A percentile compares a stretch with the other conserved stretches of the same genome.
Evolutionary conservation across 495 filamentous ascomycete species (phyloP).

Genomic region (Collariella sp.): DNA sequence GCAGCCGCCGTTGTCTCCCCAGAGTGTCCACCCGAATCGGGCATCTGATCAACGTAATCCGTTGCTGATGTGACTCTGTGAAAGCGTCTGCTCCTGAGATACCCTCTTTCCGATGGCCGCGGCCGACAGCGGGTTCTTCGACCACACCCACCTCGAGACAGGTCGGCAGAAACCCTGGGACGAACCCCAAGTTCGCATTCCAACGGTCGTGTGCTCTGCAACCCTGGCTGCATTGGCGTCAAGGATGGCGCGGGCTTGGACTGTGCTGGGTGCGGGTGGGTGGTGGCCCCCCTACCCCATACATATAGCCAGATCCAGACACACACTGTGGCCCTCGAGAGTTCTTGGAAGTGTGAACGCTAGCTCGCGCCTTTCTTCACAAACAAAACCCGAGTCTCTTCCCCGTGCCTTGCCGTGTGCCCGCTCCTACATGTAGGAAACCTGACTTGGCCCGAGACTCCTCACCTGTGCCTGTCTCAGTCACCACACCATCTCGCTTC

Average conservation of each 20-base stretch:
- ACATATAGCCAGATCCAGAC: background rate
- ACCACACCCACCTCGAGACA: background rate
- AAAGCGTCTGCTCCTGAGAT: background rate
- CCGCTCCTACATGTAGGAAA: background rate
- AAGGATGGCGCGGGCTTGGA: background rate
- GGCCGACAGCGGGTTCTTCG: background rate
- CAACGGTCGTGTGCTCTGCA: constrained; percentile 11
- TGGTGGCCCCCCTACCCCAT: background rate
- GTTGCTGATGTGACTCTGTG: background rate
- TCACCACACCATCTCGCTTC: background rate
- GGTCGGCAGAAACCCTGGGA: background rate
- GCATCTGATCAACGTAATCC: constrained; percentile 9
- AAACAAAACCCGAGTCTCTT: too few relatives aligned
- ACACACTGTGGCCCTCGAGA: background rate
- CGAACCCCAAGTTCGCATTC: background rate
- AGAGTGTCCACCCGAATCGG: background rate
- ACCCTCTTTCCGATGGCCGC: background rate
- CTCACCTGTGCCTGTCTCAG: too few relatives aligned
- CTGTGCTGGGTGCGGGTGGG: background rate
- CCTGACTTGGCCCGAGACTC: too few relatives aligned
- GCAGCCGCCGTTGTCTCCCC: background rate
- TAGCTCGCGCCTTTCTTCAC: background rate
- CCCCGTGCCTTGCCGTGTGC: background rate
- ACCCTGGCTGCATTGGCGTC: constrained; percentile 5
- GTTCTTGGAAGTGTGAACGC: background rate